Base-by-base conservation (phyloP, 371 early-diverging fungal genomes). In the Syncephalastrum racemosum region DNA sequence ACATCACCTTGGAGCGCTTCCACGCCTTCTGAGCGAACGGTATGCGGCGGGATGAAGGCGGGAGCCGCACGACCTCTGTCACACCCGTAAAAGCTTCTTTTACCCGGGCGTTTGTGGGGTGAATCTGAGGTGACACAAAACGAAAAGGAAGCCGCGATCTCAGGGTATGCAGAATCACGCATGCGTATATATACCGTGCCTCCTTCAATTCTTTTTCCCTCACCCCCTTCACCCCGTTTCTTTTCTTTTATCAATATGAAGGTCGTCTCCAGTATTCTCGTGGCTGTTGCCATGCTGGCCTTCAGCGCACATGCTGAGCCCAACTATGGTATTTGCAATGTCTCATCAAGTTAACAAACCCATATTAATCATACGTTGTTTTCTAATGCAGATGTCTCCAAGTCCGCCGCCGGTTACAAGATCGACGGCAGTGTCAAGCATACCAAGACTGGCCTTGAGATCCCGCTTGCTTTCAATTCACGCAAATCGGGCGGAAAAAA, bases 401-500 rank as follows among this genome's bases (percentile, higher is more conserved):
- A 39, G 15, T 59, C 53, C 2, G 68, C 73, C 24, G 60, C 70
- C 31, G 73, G 73, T 16, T 73, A 73, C 42, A 60, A 56, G 25
- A 58, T 73, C 4, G n/a, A 62, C 12, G 73, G 73, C 5, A 22
- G 58, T 12, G 67, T 64, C 12, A n/a, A 45, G 6, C 55, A 60
- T 1, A 73, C 73, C 14, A 47, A 60, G 10, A 56, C 63, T 8
- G 73, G 73, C 27, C 44, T 73, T n/a, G 65, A 64, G 18, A 62
- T 73, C 23, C 74, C 74, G 20, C 56, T 59, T n/a, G 41, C 50
- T 7, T 40, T 56, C 57, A 12, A 54, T 12, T 16, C 23, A 51
- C 36, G 60, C 59, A 18, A 24, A 18, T 14, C 36, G 53, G 16
- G 42, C 44, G 63, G 56, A 36, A 19, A 39, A 6, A 49, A 70